A percentile compares a stretch with the other conserved stretches of the same genome.
These are phyloP conservation scores for Termitomyces sp. DNA, from an alignment of 768 basidiomycete genomes.

Conservation along the genomic window DNA sequence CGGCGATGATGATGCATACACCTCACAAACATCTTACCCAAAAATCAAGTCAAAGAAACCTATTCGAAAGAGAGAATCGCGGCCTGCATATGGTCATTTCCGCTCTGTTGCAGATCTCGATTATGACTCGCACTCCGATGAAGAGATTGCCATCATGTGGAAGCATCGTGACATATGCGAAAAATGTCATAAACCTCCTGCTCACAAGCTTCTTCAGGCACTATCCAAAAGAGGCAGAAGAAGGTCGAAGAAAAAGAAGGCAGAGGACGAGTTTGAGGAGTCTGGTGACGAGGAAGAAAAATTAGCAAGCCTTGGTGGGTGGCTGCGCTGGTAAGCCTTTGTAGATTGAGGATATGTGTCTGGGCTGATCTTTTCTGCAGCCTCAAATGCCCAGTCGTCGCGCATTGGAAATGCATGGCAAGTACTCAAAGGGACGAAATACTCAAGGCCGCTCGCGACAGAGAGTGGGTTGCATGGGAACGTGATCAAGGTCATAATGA, in stretches of 20 bases:
- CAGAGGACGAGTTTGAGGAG: slow-evolving; percentile 49
- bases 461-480: slow-evolving; percentile 40
- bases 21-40: background rate
- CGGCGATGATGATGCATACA: slow-evolving; percentile 22
- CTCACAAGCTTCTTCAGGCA: slow-evolving; percentile 45
- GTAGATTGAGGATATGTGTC: background rate
- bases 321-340: slow-evolving; percentile 71
- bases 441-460: slow-evolving; percentile 53
- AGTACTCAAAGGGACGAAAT: slow-evolving; percentile 67
- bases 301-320: slow-evolving; percentile 59
- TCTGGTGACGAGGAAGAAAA: slow-evolving; percentile 50
- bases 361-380: slow-evolving; percentile 22
- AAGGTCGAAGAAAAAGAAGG: slow-evolving; percentile 37
- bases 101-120: slow-evolving; percentile 36
- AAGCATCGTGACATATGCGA: slow-evolving; percentile 64
- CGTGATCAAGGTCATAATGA: slow-evolving; percentile 19
- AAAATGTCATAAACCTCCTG: slow-evolving; percentile 59
- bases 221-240: slow-evolving; percentile 32
- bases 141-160: slow-evolving; percentile 50
- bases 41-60: slow-evolving; percentile 17
- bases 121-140: slow-evolving; percentile 48
- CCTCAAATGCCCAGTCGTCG: slow-evolving; percentile 70
- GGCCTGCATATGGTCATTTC: slow-evolving; percentile 41
- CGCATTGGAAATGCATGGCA: slow-evolving; percentile 76
- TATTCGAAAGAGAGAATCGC: slow-evolving; percentile 22